phyloP scores from a whole-genome alignment of 2,329 filamentous ascomycete genomes.

The Fusarium pseudonygamai region DNA sequence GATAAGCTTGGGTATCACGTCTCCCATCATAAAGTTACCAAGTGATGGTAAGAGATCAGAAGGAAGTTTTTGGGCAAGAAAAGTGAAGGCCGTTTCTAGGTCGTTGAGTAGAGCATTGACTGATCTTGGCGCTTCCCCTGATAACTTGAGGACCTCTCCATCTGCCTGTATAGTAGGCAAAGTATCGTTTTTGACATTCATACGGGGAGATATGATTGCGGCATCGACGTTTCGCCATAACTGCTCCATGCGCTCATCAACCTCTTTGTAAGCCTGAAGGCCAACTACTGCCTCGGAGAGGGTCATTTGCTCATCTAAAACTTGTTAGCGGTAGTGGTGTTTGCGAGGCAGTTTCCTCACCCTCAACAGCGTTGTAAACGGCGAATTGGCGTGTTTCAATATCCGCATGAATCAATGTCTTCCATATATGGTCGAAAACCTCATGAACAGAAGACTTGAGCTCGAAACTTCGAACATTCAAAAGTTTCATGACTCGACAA shows the following conservation, averaged over 20 bases:
- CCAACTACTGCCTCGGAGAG: conserved; percentile 65
- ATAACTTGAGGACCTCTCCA: conserved; percentile 54
- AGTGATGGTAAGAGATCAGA: conserved; percentile 66
- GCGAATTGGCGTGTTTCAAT: conserved; percentile 62
- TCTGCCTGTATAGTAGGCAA: conserved; percentile 54
- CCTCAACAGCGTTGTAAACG: conserved; percentile 62
- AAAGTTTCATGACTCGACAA: conserved; percentile 69
- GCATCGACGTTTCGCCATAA: conserved; percentile 71
- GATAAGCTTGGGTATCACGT: conserved; percentile 74
- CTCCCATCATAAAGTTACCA: conserved; percentile 75
- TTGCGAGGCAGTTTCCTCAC: conserved; percentile 48
- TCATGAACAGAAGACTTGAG: conserved; percentile 73
- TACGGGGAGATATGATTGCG: conserved; percentile 69
- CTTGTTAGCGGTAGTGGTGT: conserved; percentile 23
- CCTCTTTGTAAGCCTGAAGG: conserved; percentile 67
- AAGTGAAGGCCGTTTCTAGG: conserved; percentile 60
- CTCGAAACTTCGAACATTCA: conserved; percentile 72
- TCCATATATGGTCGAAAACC: conserved; percentile 76
- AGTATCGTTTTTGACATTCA: conserved; percentile 51
- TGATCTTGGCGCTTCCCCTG: conserved; percentile 55
- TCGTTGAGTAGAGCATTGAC: conserved; percentile 64
- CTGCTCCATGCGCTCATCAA: conserved; percentile 66
- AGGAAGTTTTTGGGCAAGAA: conserved; percentile 63
- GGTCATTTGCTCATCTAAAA: conserved; percentile 60
- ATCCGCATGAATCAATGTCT: conserved; percentile 71